These are phyloP conservation scores for Erysimum cheiranthoides DNA, from an alignment of 345 rosid species.

Conservation along the genomic window DNA sequence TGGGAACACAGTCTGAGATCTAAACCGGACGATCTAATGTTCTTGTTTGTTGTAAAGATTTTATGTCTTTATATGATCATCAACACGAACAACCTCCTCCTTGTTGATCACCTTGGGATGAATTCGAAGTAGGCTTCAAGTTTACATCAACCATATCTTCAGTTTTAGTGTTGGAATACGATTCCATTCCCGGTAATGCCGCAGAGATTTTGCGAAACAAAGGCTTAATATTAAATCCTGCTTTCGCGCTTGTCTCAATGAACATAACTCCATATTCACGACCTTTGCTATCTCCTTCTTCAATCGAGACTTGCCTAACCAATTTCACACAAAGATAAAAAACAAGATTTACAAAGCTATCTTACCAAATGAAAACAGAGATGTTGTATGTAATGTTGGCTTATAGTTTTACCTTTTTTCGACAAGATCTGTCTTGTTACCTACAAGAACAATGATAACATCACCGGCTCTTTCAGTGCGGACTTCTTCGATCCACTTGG, in stretches of 20 bases:
- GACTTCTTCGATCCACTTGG: constrained; percentile 84
- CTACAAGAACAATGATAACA: constrained; percentile 84
- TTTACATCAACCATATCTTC: constrained; percentile 94
- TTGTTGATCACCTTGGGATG: constrained; percentile 66
- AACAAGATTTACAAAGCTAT: neutral
- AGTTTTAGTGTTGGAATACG: constrained; percentile 77
- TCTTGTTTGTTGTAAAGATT: too few species aligned
- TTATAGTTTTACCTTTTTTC: constrained; percentile 66
- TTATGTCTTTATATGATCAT: constrained; percentile 23
- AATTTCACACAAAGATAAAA: neutral
- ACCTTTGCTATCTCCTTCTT: constrained; percentile 85
- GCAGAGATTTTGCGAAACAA: constrained; percentile 83
- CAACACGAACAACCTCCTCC: constrained; percentile 81
- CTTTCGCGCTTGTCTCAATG: constrained; percentile 87
- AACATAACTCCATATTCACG: constrained; percentile 78
- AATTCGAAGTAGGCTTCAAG: constrained; percentile 63
- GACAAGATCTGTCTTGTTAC: constrained; percentile 89
- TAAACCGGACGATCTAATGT: constrained; percentile 16
- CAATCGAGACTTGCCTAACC: constrained; percentile 82
- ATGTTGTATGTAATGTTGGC: neutral
- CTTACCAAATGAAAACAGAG: too few species aligned
- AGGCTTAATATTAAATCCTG: constrained; percentile 91
- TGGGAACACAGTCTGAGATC: neutral
- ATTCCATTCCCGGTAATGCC: constrained; percentile 91
- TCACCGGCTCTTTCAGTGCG: constrained; percentile 82